Evolutionary conservation across 2,329 filamentous ascomycete genomes (phyloP).

Genomic region (Parastagonospora nodorum): DNA sequence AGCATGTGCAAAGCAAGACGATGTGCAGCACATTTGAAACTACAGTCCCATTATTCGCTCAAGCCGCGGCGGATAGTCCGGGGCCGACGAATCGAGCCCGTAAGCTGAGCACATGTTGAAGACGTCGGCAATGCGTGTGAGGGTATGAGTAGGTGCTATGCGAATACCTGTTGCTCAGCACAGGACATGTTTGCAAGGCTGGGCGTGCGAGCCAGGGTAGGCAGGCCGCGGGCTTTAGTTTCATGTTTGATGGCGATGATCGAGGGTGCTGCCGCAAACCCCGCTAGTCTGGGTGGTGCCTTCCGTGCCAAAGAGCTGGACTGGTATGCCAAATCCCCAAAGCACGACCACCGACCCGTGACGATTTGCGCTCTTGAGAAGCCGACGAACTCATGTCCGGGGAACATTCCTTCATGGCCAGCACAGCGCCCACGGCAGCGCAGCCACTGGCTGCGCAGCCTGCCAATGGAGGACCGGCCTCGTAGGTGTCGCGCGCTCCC

Average conservation of each 20-base stretch:
- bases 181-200: too few species aligned
- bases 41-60: neutral
- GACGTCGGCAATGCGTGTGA: neutral
- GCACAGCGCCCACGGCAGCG: slow-evolving; percentile 30
- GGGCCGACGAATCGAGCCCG: neutral
- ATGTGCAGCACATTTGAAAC: slow-evolving; percentile 1
- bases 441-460: slow-evolving; percentile 40
- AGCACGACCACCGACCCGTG: slow-evolving; percentile 22
- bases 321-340: slow-evolving; percentile 9
- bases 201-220: too few species aligned
- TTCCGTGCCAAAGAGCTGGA: neutral
- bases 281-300: slow-evolving; percentile 1
- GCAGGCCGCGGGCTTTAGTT: neutral
- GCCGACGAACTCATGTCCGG: slow-evolving; percentile 35
- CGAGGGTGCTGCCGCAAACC: neutral
- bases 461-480: slow-evolving; percentile 27
- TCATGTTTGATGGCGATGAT: neutral
- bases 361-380: slow-evolving; percentile 8
- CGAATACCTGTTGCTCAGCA: neutral
- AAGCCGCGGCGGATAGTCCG: neutral
- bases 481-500: slow-evolving; percentile 34
- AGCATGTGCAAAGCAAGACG: neutral
- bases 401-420: slow-evolving; percentile 48
- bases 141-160: neutral
- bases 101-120: neutral